Conservation (phyloP, 2,329 filamentous ascomycete species). For the Neurospora sp. region DNA sequence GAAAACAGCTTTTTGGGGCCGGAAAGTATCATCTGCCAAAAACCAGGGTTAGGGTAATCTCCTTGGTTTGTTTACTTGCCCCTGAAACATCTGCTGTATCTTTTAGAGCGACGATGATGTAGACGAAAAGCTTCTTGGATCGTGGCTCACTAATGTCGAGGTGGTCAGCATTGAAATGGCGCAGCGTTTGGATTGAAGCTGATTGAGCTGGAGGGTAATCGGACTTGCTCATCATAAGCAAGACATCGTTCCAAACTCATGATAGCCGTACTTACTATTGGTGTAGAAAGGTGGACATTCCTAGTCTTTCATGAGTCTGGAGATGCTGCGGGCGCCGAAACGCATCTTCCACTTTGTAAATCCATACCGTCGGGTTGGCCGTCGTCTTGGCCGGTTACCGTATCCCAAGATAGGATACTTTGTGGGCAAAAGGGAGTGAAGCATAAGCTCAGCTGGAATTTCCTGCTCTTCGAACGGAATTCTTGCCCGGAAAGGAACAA, state of each 20-base stretch:
- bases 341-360: neutral
- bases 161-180: neutral
- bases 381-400: neutral
- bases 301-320: neutral
- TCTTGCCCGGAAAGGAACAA: neutral
- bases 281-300: too few relatives aligned
- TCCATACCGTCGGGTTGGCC: neutral
- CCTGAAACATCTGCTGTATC: neutral
- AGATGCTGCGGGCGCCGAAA: neutral
- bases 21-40: neutral
- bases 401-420: neutral
- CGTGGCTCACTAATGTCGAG: neutral
- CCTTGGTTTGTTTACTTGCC: neutral
- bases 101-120: neutral
- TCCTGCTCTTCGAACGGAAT: neutral
- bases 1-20: neutral
- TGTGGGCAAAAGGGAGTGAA: neutral
- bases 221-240: neutral
- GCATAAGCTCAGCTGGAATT: neutral
- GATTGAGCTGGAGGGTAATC: neutral
- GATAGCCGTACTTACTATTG: too few relatives aligned
- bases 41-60: neutral
- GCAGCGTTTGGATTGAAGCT: neutral
- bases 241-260: neutral
- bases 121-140: neutral